phyloP scores from a whole-genome alignment of 169 alveolate species.

The Eimeria praecox region DNA sequence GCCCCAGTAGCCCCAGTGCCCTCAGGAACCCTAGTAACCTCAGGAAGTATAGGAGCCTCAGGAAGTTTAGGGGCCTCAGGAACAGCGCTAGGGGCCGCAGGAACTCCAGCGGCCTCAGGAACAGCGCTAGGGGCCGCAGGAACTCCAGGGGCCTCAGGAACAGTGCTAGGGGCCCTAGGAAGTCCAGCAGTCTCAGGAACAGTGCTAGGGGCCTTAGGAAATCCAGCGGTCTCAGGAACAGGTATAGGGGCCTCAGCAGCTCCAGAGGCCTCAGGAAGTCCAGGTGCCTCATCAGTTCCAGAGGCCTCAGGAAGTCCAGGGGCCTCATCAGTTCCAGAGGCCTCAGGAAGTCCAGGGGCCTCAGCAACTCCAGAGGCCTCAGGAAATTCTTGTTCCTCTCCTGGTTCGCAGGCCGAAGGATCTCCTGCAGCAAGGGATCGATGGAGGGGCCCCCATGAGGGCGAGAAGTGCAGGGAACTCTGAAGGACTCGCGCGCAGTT shows the following conservation, averaged over 20 bases:
- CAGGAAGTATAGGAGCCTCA: too few relatives aligned
- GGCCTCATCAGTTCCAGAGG: too few relatives aligned
- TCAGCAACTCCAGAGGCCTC: neutral
- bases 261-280: neutral
- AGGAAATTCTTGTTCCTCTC: neutral
- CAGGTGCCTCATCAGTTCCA: neutral
- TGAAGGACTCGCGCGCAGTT: neutral
- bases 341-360: too few relatives aligned
- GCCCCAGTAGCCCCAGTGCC: too few relatives aligned
- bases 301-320: too few relatives aligned
- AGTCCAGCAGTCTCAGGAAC: neutral
- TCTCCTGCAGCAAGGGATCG: conserved; percentile 19
- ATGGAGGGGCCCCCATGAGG: neutral
- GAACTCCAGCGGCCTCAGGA: neutral
- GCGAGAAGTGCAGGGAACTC: neutral
- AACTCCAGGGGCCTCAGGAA: too few relatives aligned
- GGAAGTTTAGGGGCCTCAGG: too few relatives aligned
- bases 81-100: neutral
- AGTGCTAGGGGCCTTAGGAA: too few relatives aligned
- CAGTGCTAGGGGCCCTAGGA: neutral
- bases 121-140: neutral
- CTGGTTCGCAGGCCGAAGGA: neutral
- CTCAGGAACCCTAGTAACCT: too few relatives aligned
- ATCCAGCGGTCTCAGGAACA: too few relatives aligned
- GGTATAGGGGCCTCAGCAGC: too few relatives aligned